phyloP scores from a whole-genome alignment of 176 grass and related monocot species.

The Stipa capillata region DNA sequence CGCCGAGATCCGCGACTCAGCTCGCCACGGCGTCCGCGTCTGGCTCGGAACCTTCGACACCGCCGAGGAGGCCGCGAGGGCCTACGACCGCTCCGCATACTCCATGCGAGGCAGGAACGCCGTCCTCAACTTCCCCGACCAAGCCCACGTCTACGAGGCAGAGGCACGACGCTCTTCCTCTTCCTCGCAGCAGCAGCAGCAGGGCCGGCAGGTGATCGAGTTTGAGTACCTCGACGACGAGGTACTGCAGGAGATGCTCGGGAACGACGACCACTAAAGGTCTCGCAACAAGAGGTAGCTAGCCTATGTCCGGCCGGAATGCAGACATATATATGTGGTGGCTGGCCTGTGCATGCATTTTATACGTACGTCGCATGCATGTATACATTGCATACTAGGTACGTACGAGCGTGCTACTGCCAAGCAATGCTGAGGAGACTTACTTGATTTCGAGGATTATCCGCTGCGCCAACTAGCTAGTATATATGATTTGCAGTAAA shows the following conservation, averaged over 20 bases:
- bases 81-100: conserved; percentile 70
- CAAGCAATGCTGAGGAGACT: too few relatives aligned
- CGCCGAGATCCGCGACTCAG: conserved; percentile 83
- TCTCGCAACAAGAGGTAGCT: neutral
- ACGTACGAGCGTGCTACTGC: too few relatives aligned
- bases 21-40: conserved; percentile 51
- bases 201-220: conserved; percentile 32
- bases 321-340: too few relatives aligned
- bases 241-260: conserved; percentile 54
- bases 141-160: conserved; percentile 15
- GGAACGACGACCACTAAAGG: neutral
- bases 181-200: neutral
- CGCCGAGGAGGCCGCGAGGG: conserved; percentile 68
- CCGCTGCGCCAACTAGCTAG: too few relatives aligned
- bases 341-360: too few relatives aligned
- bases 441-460: too few relatives aligned
- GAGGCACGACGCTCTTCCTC: neutral
- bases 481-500: too few relatives aligned
- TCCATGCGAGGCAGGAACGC: conserved; percentile 64
- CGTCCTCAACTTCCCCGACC: conserved; percentile 74
- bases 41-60: conserved; percentile 88
- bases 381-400: too few relatives aligned
- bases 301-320: too few relatives aligned
- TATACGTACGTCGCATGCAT: too few relatives aligned
- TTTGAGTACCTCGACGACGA: conserved; percentile 42